These are phyloP conservation scores for Cladosporium sp. DNA, from an alignment of 2,329 filamentous ascomycete species.

Conservation along the genomic window DNA sequence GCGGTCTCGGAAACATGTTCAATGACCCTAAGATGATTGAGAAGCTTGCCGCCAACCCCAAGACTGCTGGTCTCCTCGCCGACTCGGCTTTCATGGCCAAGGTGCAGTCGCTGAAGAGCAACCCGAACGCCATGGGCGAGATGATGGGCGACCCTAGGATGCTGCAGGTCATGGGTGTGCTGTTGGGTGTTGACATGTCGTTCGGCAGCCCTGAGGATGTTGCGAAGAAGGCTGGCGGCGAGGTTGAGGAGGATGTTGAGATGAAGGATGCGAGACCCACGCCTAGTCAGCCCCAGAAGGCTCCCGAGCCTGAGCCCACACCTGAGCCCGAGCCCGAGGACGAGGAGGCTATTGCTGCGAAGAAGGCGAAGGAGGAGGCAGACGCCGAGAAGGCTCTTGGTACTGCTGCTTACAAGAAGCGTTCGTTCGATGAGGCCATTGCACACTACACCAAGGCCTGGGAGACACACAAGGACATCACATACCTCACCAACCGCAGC, in stretches of 20 bases:
- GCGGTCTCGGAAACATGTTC: constrained; percentile 87
- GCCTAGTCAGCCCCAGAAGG: constrained; percentile 50
- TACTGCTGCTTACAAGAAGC: constrained; percentile 97
- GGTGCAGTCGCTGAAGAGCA: constrained; percentile 73
- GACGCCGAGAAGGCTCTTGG: constrained; percentile 93
- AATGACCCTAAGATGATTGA: constrained; percentile 83
- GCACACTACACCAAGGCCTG: constrained; percentile 92
- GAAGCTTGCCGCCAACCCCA: constrained; percentile 91
- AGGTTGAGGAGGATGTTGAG: constrained; percentile 63
- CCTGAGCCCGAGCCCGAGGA: constrained; percentile 66
- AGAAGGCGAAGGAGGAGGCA: constrained; percentile 85
- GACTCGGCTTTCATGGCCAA: constrained; percentile 89
- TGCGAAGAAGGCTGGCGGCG: constrained; percentile 30
- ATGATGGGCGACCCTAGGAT: constrained; percentile 87
- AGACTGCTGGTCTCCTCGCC: constrained; percentile 76
- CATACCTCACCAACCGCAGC: constrained; percentile 93
- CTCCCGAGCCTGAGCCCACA: constrained; percentile 60
- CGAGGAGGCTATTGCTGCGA: constrained; percentile 77
- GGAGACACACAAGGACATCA: constrained; percentile 93
- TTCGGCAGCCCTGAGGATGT: constrained; percentile 54
- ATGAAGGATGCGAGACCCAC: constrained; percentile 67
- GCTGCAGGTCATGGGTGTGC: constrained; percentile 86
- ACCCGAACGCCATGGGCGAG: constrained; percentile 73
- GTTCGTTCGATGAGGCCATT: constrained; percentile 91
- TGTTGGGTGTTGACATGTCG: constrained; percentile 90